Evolutionary conservation across 768 basidiomycete species (phyloP).

Genomic region (Mycena maculata): DNA sequence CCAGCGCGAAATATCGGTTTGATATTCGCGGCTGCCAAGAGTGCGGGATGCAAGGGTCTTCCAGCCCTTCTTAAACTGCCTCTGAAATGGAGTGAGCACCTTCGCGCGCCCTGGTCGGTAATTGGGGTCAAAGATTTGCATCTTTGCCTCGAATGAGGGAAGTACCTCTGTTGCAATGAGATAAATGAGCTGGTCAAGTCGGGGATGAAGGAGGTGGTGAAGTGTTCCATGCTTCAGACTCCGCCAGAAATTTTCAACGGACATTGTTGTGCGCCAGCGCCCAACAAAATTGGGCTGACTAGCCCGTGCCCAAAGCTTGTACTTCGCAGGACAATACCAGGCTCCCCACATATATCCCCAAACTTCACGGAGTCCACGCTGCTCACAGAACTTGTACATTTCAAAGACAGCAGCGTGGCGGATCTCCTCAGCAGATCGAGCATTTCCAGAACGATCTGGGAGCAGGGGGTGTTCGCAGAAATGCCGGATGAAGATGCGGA

Average conservation of each 20-base stretch:
- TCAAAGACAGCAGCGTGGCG: conserved; percentile 36
- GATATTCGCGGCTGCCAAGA: conserved; percentile 32
- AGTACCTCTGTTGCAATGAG: conserved; percentile 43
- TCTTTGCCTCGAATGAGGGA: conserved; percentile 34
- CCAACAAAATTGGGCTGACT: conserved; percentile 36
- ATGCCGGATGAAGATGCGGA: conserved; percentile 41
- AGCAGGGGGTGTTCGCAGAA: conserved; percentile 39
- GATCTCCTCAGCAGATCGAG: conserved; percentile 31
- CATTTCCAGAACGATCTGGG: conserved; percentile 30
- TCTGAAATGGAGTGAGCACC: conserved; percentile 39
- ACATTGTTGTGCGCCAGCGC: conserved; percentile 45
- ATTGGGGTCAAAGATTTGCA: conserved; percentile 30
- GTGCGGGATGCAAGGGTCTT: conserved; percentile 12
- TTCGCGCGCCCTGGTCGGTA: conserved; percentile 39
- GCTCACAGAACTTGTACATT: conserved; percentile 39
- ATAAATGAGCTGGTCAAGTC: conserved; percentile 46
- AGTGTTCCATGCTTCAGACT: conserved; percentile 46
- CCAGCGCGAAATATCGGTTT: conserved; percentile 36
- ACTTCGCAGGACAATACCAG: conserved; percentile 38
- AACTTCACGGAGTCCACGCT: conserved; percentile 26
- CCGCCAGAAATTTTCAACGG: conserved; percentile 47
- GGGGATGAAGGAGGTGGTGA: conserved; percentile 39
- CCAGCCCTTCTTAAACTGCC: conserved; percentile 43
- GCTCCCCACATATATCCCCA: conserved; percentile 39
- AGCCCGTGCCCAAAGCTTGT: conserved; percentile 40